Evolutionary conservation across 2,329 filamentous ascomycete genomes (phyloP), one percentile per base, ranked within the genome.

Genomic region (Sarocladium oryzae): DNA sequence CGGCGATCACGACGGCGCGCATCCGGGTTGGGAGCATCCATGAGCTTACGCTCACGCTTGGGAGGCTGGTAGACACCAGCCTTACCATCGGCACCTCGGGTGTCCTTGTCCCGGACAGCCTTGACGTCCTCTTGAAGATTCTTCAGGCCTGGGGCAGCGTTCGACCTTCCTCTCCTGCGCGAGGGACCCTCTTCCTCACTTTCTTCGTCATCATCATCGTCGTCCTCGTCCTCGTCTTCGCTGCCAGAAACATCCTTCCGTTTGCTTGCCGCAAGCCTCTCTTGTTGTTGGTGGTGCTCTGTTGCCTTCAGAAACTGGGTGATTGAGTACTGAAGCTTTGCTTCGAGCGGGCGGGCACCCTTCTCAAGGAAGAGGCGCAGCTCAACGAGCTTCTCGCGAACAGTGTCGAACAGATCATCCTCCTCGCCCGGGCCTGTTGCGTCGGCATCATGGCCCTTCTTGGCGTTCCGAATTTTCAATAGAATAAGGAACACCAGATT

Each of bases 291-390:
- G 3, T 81, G 78, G 58, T 92, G 85, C 55, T 95, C 88, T 32
- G 90, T 90, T 0, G 89, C 88, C 56, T 89, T 86, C 18, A 99
- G 76, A 23, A 96, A 90, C 64, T 95, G 93, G 68, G 97, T 92
- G 61, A 99, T 89, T 65, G 96, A 91, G 69, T 96, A 99, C 58
- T 90, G 92, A 55, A 99, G 71, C 60, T 91, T 88, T 58, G 86
- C 86, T 69, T 99, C 95, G 15, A 97, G 72, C 0, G 93, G 93
- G 15, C 88, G 83, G 3, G 96, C 88, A 57, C 93, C 95, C 64
- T 90, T 90, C 63, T 99, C 95, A 1, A 99, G 75, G 65, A 95
- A 97, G 1, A 96, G 76, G n/a, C 92, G 82, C 50, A 96, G 74
- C 67, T 96, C 90, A 16, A 91, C 83, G n/a, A 99, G 77, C 64